phyloP scores from a whole-genome alignment of 176 grass and related monocot genomes.

The Rhynchospora tenuis region DNA sequence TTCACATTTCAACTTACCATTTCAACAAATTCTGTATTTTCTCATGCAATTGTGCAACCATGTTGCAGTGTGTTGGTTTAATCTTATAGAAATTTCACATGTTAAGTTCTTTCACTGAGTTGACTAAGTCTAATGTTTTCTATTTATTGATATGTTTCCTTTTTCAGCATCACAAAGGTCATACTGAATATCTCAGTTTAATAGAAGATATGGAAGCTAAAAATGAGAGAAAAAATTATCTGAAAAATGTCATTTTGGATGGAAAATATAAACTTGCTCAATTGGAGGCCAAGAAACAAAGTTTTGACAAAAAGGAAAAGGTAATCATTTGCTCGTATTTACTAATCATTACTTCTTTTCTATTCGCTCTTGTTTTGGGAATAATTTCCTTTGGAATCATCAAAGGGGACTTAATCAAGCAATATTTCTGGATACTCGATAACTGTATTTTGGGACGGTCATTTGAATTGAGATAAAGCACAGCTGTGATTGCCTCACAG shows the following conservation, averaged over 20 bases:
- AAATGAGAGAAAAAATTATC: constrained; percentile 50
- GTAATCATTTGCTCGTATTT: constrained; percentile 31
- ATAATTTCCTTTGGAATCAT: not conserved
- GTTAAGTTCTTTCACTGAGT: not conserved
- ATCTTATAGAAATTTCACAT: not conserved
- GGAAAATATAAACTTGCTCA: constrained; percentile 54
- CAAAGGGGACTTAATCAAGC: not conserved
- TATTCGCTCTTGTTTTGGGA: not conserved
- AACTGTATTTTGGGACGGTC: not conserved
- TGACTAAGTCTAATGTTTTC: not conserved
- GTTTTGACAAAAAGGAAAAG: constrained; percentile 64
- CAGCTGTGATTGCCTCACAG: constrained; percentile 25
- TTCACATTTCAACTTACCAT: not conserved
- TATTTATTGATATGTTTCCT: constrained; percentile 9
- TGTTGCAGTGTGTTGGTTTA: not conserved
- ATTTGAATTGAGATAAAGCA: not conserved
- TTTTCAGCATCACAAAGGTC: constrained; percentile 69
- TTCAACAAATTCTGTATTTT: not conserved
- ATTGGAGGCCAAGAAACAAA: constrained; percentile 45
- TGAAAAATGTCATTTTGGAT: constrained; percentile 39
- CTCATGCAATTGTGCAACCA: not conserved
- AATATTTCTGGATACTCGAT: not conserved
- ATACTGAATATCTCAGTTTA: constrained; percentile 49
- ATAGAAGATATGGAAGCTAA: constrained; percentile 70
- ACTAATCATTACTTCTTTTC: not conserved